These are phyloP conservation scores for Penicillium angulare DNA, from an alignment of 495 filamentous ascomycete species.

Conservation along the genomic window DNA sequence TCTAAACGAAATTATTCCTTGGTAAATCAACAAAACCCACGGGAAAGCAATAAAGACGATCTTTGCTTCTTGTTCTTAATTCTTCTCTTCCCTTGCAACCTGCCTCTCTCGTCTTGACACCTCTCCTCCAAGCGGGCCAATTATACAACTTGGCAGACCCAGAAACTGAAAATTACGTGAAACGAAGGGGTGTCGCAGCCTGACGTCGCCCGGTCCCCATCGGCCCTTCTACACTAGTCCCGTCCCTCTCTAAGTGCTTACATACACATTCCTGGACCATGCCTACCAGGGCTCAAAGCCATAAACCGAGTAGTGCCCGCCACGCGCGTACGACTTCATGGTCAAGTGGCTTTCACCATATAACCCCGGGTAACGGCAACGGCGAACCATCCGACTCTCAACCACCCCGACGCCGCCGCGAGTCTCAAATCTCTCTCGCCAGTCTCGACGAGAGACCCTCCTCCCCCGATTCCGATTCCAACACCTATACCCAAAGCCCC, in stretches of 20 bases:
- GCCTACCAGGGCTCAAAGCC: slow-evolving; percentile 23
- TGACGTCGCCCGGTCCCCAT: slow-evolving; percentile 17
- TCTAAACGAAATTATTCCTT: neutral
- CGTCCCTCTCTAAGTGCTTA: slow-evolving; percentile 1
- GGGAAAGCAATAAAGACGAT: no score
- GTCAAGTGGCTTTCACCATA: slow-evolving; percentile 35
- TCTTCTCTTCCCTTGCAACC: neutral
- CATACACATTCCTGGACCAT: slow-evolving; percentile 18
- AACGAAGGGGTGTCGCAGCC: slow-evolving; percentile 19
- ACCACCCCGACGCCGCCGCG: slow-evolving; percentile 35
- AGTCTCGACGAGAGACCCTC: slow-evolving; percentile 37
- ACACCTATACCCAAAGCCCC: slow-evolving; percentile 24
- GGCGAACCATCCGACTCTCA: slow-evolving; percentile 30
- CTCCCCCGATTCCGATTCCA: slow-evolving; percentile 28
- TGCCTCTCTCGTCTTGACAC: neutral
- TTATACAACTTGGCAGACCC: neutral
- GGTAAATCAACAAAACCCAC: no score
- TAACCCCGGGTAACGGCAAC: slow-evolving; percentile 20
- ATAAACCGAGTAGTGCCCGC: slow-evolving; percentile 36
- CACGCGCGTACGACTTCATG: slow-evolving; percentile 44
- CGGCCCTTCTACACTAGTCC: neutral
- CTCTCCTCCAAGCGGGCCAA: slow-evolving; percentile 1
- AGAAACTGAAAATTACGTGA: slow-evolving; percentile 22
- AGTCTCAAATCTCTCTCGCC: slow-evolving; percentile 38
- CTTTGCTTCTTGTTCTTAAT: neutral